Evolutionary conservation across 23 red algal genomes (phyloP).

Genomic region (Gracilaria domingensis): DNA sequence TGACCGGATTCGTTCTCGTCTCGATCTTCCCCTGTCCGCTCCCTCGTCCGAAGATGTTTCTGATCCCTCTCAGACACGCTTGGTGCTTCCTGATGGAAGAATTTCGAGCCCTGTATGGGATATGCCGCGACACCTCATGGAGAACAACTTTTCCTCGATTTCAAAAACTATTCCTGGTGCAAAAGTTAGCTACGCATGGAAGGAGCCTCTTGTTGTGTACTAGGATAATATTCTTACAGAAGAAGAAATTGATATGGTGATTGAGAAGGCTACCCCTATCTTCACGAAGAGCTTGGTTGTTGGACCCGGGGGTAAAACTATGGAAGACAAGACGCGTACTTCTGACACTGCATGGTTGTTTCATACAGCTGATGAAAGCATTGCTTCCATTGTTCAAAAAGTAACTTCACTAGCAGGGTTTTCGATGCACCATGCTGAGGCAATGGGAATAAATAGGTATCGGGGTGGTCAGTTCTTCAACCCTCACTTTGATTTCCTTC

Average conservation of each 20-base stretch:
- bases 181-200: neutral
- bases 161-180: neutral
- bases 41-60: neutral
- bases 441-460: conserved; percentile 1
- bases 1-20: neutral
- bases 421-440: neutral
- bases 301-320: neutral
- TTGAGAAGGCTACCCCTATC: neutral
- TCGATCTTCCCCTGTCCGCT: neutral
- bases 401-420: neutral
- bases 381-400: conserved; percentile 6
- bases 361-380: neutral
- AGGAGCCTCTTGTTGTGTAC: conserved; percentile 1
- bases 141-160: neutral
- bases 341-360: conserved; percentile 9
- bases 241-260: neutral
- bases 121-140: neutral
- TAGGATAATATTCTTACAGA: conserved; percentile 21
- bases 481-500: conserved; percentile 35
- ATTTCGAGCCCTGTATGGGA: conserved; percentile 1
- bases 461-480: conserved; percentile 18
- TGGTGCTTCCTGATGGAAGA: neutral
- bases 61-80: neutral
- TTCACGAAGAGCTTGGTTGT: conserved; percentile 21
- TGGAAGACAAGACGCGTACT: neutral